These are phyloP conservation scores for Talaromyces albobiverticillius DNA, from an alignment of 2,329 filamentous ascomycete genomes.

Conservation along the genomic window DNA sequence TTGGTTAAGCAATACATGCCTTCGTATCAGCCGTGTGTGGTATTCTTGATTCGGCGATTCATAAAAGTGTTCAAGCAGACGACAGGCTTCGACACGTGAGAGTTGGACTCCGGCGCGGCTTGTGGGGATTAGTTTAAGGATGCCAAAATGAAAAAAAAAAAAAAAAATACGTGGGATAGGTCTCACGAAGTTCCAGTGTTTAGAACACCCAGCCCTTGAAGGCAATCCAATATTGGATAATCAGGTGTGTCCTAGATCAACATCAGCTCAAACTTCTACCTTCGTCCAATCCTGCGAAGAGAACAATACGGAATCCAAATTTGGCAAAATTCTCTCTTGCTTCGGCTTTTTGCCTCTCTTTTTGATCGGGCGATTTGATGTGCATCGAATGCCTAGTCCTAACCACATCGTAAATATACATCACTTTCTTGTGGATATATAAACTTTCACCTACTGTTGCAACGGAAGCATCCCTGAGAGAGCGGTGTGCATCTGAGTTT, in stretches of 20 bases:
- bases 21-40: not conserved
- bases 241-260: not conserved
- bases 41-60: constrained; percentile 3
- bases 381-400: constrained; percentile 3
- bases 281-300: not conserved
- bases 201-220: not conserved
- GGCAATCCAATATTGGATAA: not conserved
- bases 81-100: not conserved
- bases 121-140: not conserved
- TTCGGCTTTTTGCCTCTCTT: not conserved
- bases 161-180: too few species aligned
- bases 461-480: not conserved
- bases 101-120: not conserved
- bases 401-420: not conserved
- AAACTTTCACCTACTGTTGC: not conserved
- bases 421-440: too few species aligned
- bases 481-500: not conserved
- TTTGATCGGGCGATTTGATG: not conserved
- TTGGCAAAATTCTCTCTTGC: not conserved
- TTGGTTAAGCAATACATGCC: not conserved
- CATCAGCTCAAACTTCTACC: not conserved
- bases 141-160: too few species aligned
- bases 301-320: not conserved
- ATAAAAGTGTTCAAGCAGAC: constrained; percentile 2
- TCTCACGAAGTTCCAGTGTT: not conserved